Percentiles rank a stretch among this genome's conserved stretches.
These are phyloP conservation scores for Ascosphaera aggregata DNA, from an alignment of 2,329 filamentous ascomycete genomes.

Conservation along the genomic window DNA sequence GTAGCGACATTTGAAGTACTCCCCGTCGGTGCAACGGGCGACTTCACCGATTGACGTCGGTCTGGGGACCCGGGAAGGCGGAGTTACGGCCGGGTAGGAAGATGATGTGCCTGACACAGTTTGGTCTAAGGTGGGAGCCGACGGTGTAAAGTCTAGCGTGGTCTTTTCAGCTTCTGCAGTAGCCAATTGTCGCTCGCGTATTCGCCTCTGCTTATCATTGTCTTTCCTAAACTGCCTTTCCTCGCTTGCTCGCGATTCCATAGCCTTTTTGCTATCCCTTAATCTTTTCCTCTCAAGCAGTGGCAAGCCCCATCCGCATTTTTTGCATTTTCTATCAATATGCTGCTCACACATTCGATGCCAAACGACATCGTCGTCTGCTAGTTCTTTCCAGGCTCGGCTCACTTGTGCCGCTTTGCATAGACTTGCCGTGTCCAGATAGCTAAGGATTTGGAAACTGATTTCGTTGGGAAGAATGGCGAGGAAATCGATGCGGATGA, in stretches of 20 bases:
- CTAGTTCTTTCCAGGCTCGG: constrained; percentile 61
- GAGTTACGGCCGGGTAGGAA: not conserved
- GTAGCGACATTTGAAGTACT: constrained; percentile 24
- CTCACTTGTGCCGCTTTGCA: constrained; percentile 95
- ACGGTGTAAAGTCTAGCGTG: constrained; percentile 1
- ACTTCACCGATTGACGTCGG: constrained; percentile 2
- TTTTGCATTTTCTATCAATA: constrained; percentile 79
- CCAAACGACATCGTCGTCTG: constrained; percentile 97
- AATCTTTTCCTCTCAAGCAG: constrained; percentile 72
- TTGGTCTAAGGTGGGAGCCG: no score
- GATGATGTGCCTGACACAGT: no score
- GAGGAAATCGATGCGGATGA: constrained; percentile 95
- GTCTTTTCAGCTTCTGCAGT: constrained; percentile 11
- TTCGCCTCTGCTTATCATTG: constrained; percentile 28
- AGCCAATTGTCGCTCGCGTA: constrained; percentile 15
- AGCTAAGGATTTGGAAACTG: constrained; percentile 79
- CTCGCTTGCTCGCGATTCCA: constrained; percentile 38
- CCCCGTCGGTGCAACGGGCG: not conserved
- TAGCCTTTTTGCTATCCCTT: constrained; percentile 67
- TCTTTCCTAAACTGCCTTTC: constrained; percentile 20
- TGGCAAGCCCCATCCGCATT: constrained; percentile 88
- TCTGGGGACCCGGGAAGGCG: not conserved
- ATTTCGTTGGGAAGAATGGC: constrained; percentile 72
- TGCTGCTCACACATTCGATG: constrained; percentile 96
- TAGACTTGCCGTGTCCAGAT: constrained; percentile 77